phyloP scores from a whole-genome alignment of 257 asterid genomes.

The Nicotiana knightiana region DNA sequence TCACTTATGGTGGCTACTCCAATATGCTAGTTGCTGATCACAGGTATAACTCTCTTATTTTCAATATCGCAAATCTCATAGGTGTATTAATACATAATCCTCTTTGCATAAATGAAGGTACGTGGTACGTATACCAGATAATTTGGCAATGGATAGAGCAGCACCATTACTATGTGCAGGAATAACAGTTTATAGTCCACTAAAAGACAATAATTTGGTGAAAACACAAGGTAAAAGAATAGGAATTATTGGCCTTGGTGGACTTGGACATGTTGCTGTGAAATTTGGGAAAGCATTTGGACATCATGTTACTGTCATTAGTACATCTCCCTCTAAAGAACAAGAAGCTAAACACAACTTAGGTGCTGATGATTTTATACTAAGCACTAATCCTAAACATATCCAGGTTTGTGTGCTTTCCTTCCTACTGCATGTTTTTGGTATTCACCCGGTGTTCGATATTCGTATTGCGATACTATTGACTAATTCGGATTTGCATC shows the following conservation, averaged over 20 bases:
- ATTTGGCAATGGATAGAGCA: slow-evolving; percentile 73
- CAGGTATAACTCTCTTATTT: slow-evolving; percentile 6
- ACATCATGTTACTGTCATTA: slow-evolving; percentile 70
- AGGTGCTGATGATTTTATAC: slow-evolving; percentile 79
- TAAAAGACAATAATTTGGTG: slow-evolving; percentile 58
- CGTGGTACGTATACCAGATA: slow-evolving; percentile 66
- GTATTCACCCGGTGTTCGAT: no score
- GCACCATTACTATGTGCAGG: slow-evolving; percentile 86
- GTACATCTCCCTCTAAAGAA: slow-evolving; percentile 84
- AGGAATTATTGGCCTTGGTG: slow-evolving; percentile 74
- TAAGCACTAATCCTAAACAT: slow-evolving; percentile 51
- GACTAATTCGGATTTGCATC: no score
- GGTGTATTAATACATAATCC: no score
- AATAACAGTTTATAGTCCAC: slow-evolving; percentile 56
- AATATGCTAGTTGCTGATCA: slow-evolving; percentile 58
- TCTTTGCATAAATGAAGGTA: slow-evolving; percentile 34
- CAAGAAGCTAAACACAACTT: slow-evolving; percentile 55
- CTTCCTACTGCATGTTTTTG: no score
- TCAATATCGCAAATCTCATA: no score
- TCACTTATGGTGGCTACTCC: slow-evolving; percentile 92
- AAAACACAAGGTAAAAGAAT: slow-evolving; percentile 38
- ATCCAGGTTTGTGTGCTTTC: slow-evolving; percentile 43
- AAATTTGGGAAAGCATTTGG: slow-evolving; percentile 79
- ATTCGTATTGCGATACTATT: no score
- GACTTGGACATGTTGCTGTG: slow-evolving; percentile 77